Evolutionary conservation across 345 rosid genomes (phyloP).

Genomic region (Schrenkiella parvula): DNA sequence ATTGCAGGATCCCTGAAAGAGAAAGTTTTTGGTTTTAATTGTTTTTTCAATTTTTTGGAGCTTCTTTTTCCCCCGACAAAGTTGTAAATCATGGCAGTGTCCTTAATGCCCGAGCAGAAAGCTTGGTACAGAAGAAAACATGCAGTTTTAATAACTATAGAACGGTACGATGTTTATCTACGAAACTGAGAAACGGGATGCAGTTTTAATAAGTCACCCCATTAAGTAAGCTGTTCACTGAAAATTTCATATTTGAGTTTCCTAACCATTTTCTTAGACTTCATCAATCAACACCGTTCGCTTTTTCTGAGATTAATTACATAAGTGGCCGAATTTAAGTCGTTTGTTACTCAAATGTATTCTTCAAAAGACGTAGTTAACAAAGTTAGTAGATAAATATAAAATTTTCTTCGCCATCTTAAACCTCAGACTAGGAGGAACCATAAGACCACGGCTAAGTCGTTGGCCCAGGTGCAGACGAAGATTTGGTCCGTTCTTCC

Average conservation of each 20-base stretch:
- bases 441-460: slow-evolving; percentile 21
- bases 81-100: slow-evolving; percentile 14
- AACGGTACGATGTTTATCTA: slow-evolving; percentile 10
- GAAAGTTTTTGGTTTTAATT: neutral
- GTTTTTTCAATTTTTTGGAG: slow-evolving; percentile 8
- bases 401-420: slow-evolving; percentile 17
- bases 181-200: neutral
- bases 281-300: neutral
- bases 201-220: neutral
- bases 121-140: slow-evolving; percentile 6
- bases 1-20: slow-evolving; percentile 3
- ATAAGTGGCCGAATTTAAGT: neutral
- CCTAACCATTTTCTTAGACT: too few species aligned
- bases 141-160: neutral
- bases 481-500: slow-evolving; percentile 38
- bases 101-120: slow-evolving; percentile 5
- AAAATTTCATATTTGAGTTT: too few species aligned
- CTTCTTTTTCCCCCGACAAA: slow-evolving; percentile 23
- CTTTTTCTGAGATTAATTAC: neutral
- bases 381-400: neutral
- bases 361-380: neutral
- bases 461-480: slow-evolving; percentile 25
- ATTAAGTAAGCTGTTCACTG: too few species aligned
- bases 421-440: neutral
- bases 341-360: slow-evolving; percentile 12